Conservation (phyloP, 495 filamentous ascomycete genomes). For the Thermochaetoides thermophila region DNA sequence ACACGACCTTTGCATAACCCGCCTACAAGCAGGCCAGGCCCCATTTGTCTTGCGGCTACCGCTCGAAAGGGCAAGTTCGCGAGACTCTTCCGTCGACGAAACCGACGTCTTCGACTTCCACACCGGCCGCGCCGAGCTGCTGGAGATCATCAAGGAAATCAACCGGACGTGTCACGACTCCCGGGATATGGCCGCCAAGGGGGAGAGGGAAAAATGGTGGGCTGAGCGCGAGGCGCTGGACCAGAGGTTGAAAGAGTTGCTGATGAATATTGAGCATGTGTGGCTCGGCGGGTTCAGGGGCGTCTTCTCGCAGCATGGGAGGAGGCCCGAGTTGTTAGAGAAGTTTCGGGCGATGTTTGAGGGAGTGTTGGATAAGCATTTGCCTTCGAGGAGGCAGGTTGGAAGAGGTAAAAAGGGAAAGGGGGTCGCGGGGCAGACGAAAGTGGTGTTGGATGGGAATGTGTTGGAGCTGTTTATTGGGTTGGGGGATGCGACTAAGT, state of each 20-base stretch:
- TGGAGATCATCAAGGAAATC: slow-evolving; percentile 62
- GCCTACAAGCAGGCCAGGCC: slow-evolving; percentile 51
- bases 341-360: slow-evolving; percentile 66
- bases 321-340: slow-evolving; percentile 44
- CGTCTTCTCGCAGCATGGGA: slow-evolving; percentile 62
- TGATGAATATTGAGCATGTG: slow-evolving; percentile 73
- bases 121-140: slow-evolving; percentile 58
- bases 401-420: slow-evolving; percentile 32
- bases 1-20: slow-evolving; percentile 71
- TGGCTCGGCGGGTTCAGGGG: slow-evolving; percentile 93
- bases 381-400: slow-evolving; percentile 71
- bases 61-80: slow-evolving; percentile 60
- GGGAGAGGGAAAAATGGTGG: slow-evolving; percentile 79
- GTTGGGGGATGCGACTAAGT: slow-evolving; percentile 53
- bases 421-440: slow-evolving; percentile 13
- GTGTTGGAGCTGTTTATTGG: slow-evolving; percentile 82
- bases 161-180: slow-evolving; percentile 62
- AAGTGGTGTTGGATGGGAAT: slow-evolving; percentile 53
- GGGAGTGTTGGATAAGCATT: slow-evolving; percentile 66
- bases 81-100: slow-evolving; percentile 68
- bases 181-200: slow-evolving; percentile 30
- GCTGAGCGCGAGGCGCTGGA: slow-evolving; percentile 67
- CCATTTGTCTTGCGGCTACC: slow-evolving; percentile 81
- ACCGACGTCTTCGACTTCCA: slow-evolving; percentile 74
- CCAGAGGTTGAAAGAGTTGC: slow-evolving; percentile 55